These are phyloP conservation scores for Smallanthus sonchifolius DNA, from an alignment of 129 eudicot genomes.

Conservation along the genomic window DNA sequence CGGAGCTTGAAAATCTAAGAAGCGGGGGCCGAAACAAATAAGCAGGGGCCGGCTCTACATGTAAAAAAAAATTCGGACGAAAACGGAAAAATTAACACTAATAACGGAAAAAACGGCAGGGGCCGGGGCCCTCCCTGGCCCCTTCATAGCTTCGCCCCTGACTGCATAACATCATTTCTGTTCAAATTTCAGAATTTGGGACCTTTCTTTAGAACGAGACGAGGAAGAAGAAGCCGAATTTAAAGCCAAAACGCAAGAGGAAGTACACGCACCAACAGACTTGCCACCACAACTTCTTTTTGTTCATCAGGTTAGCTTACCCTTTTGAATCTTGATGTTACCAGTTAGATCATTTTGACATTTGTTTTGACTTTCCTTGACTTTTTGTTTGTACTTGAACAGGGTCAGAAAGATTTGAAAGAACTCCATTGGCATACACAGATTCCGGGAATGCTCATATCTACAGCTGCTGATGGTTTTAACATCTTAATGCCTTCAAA, in stretches of 20 bases:
- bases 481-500: conserved; percentile 95
- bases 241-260: conserved; percentile 63
- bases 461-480: conserved; percentile 97
- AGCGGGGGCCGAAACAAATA: too few relatives aligned
- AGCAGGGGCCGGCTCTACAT: too few relatives aligned
- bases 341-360: neutral
- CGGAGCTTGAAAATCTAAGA: too few relatives aligned
- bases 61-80: too few relatives aligned
- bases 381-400: conserved; percentile 21
- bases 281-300: conserved; percentile 95
- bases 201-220: conserved; percentile 84
- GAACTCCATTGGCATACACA: conserved; percentile 97
- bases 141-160: too few relatives aligned
- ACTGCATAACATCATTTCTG: neutral
- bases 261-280: conserved; percentile 81
- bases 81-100: too few relatives aligned
- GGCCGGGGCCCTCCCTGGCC: too few relatives aligned
- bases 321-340: conserved; percentile 1
- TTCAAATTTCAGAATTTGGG: conserved; percentile 72
- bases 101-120: too few relatives aligned
- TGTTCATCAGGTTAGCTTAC: conserved; percentile 69
- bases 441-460: conserved; percentile 91
- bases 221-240: conserved; percentile 98
- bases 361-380: neutral
- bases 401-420: conserved; percentile 98